Base-by-base conservation (phyloP, 2,329 filamentous ascomycete species). In the Sarocladium kiliense region DNA sequence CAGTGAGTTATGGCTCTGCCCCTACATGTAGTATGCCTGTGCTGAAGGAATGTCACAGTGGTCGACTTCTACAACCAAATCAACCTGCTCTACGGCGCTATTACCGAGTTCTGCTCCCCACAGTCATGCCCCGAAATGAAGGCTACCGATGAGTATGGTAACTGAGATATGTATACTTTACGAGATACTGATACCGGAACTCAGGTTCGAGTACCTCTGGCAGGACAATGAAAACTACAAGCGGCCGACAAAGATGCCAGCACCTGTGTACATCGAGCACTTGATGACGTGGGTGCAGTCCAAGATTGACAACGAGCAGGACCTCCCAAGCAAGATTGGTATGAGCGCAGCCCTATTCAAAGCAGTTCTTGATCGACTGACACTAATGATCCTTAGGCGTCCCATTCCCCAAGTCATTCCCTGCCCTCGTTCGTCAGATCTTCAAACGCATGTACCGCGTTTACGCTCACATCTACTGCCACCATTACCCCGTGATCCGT, bases 1-100 rank as follows among this genome's bases (percentile, higher is more conserved):
- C 75, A 89, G 92, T 96, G 77, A 64, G 84, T 63, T 49, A 32
- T 21, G 12, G 7, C 19, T 7, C 16, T 23, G 41, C 11, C 23
- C 4, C 18, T 9, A 2, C 25, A 36, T 16, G 27, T 16, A 21
- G 7, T 21, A 12, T 36, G 32, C 34, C 11, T 37, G 2, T 16
- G 12, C 21, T 19, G 12, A 41, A 16, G 18, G n/a, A 6, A 27
- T 19, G 7, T 45, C 23, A 11, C 63, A 96, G 92, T 99, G 77
- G 94, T 99, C 77, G 94, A 99, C 74, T 99, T 99, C 74, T 99
- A 99, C 84, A 99, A 99, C 77, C 94, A 99, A 74, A 96, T 99
- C 78, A 99, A 99, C 75, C 82, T 99, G 34, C 86, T 99, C 57
- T 99, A 99, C 71, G 95, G 95, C 57, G 94, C 94, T 62, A 99